phyloP scores from a whole-genome alignment of 805 yeast genomes.

The Saccharomycopsis schoenii region DNA sequence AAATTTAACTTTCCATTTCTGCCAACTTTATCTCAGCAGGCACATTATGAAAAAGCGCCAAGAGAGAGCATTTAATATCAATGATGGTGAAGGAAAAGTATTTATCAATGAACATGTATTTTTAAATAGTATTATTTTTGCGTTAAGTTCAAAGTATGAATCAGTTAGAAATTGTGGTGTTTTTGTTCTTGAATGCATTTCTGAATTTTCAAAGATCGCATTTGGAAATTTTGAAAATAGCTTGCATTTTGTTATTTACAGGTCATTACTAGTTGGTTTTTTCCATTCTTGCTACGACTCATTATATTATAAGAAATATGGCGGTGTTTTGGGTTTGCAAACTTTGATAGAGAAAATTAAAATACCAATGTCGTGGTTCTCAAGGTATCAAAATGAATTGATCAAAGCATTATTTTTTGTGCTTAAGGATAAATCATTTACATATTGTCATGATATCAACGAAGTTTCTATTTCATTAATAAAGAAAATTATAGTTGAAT shows the following conservation, averaged over 20 bases:
- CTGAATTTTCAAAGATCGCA: slow-evolving; percentile 39
- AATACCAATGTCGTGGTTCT: slow-evolving; percentile 65
- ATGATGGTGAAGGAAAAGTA: slow-evolving; percentile 70
- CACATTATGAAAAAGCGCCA: slow-evolving; percentile 60
- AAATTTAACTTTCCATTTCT: slow-evolving; percentile 68
- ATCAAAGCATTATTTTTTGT: slow-evolving; percentile 83
- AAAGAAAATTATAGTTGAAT: slow-evolving; percentile 49
- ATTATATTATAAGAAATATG: slow-evolving; percentile 72
- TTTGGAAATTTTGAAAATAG: slow-evolving; percentile 63
- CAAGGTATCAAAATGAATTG: slow-evolving; percentile 70
- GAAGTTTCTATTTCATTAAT: slow-evolving; percentile 61
- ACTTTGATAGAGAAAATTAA: slow-evolving; percentile 59
- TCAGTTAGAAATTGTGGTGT: slow-evolving; percentile 66
- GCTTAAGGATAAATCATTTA: slow-evolving; percentile 77
- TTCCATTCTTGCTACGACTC: slow-evolving; percentile 90
- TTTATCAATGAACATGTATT: slow-evolving; percentile 60
- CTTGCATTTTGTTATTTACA: slow-evolving; percentile 61
- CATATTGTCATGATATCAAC: slow-evolving; percentile 73
- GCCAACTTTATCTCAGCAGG: slow-evolving; percentile 66
- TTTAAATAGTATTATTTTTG: slow-evolving; percentile 65
- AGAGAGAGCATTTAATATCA: slow-evolving; percentile 61
- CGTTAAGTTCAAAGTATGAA: slow-evolving; percentile 66
- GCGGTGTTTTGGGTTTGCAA: slow-evolving; percentile 78
- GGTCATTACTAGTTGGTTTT: slow-evolving; percentile 68
- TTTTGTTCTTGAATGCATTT: slow-evolving; percentile 52